Percentiles rank a stretch among this genome's conserved stretches.
Conservation (phyloP, 345 rosid species). For the Lepidium aucheri region DNA sequence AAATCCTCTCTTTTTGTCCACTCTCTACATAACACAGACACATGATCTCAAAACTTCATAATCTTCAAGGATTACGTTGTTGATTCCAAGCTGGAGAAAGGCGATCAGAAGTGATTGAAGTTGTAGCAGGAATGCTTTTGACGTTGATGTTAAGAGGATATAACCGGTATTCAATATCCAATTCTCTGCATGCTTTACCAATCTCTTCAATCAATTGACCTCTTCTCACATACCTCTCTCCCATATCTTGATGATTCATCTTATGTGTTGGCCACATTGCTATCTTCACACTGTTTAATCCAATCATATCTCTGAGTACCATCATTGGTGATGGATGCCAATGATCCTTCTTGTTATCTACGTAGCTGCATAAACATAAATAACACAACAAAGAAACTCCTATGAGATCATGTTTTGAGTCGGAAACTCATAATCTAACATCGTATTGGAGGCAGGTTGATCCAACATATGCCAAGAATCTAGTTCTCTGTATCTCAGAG, state of each 20-base stretch:
- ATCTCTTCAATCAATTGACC: conserved; percentile 60
- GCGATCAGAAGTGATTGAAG: conserved; percentile 24
- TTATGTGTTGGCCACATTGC: conserved; percentile 64
- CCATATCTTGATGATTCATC: conserved; percentile 83
- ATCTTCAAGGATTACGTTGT: conserved; percentile 16
- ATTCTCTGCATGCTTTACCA: conserved; percentile 55
- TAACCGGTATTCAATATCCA: conserved; percentile 63
- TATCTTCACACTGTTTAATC: conserved; percentile 45
- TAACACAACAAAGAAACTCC: background rate
- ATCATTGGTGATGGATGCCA: conserved; percentile 63
- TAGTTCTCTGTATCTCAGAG: too few relatives aligned
- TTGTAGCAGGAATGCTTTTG: conserved; percentile 46
- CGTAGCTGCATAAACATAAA: conserved; percentile 29
- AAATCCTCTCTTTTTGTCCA: background rate
- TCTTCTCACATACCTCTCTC: conserved; percentile 56
- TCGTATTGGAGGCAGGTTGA: too few relatives aligned
- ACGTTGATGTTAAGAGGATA: conserved; percentile 58
- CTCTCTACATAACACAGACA: conserved; percentile 6
- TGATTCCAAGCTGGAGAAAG: conserved; percentile 32
- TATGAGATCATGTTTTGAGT: background rate
- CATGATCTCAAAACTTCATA: background rate
- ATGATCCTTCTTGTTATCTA: conserved; percentile 67
- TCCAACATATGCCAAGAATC: too few relatives aligned
- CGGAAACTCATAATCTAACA: too few relatives aligned
- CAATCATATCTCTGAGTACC: conserved; percentile 50